Percentiles rank a stretch among this genome's conserved stretches.
Evolutionary conservation across 306 rosid genomes (phyloP).

Genomic region (Hippophae gyantsensis): DNA sequence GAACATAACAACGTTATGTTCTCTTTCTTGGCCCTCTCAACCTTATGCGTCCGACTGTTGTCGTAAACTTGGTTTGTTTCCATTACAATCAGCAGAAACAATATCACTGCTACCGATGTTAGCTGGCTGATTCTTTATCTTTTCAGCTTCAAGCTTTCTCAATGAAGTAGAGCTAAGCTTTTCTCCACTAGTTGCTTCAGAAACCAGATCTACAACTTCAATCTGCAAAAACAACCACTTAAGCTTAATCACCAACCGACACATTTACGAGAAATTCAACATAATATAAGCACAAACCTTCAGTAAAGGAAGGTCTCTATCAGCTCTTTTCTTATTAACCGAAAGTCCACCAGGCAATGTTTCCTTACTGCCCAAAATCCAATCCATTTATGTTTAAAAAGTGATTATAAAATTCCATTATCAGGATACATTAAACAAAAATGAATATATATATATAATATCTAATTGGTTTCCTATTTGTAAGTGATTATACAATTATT

Average conservation of each 20-base stretch:
- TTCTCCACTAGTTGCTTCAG: slow-evolving; percentile 47
- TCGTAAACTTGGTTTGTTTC: background rate
- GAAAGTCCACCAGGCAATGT: slow-evolving; percentile 86
- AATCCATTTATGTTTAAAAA: slow-evolving; percentile 11
- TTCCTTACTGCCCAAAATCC: slow-evolving; percentile 64
- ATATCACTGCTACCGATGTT: background rate
- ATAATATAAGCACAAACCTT: slow-evolving; percentile 43
- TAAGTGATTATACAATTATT: too few relatives aligned
- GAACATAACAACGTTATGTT: too few relatives aligned
- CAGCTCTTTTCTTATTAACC: slow-evolving; percentile 75
- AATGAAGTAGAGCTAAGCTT: slow-evolving; percentile 73
- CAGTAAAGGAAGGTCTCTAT: slow-evolving; percentile 60
- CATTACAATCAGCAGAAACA: slow-evolving; percentile 1
- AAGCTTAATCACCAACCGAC: background rate
- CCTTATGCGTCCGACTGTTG: background rate
- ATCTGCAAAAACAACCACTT: slow-evolving; percentile 47
- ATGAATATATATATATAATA: too few relatives aligned
- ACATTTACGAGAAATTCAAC: background rate
- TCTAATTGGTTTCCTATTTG: too few relatives aligned
- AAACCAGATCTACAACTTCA: slow-evolving; percentile 81
- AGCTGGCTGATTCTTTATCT: slow-evolving; percentile 30
- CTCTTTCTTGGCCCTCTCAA: background rate
- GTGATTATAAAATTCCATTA: background rate
- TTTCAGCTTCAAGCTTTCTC: slow-evolving; percentile 68
- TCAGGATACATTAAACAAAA: too few relatives aligned